Conservation (phyloP, 1,139 yeast species). For the Saccharomyces uvarum region DNA sequence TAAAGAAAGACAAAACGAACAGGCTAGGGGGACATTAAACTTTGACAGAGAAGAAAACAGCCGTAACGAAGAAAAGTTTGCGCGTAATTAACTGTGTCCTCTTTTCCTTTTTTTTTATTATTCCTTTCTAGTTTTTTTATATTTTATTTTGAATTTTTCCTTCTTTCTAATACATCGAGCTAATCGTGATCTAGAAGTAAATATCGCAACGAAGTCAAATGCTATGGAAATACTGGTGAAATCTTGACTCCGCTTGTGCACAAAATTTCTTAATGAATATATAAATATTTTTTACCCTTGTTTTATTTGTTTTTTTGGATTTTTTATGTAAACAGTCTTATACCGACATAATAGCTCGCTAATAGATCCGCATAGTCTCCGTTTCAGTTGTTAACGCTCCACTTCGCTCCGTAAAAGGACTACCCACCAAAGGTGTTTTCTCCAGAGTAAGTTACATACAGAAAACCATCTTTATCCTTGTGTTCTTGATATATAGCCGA, state of each 20-base stretch:
- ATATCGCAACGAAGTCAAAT: neutral
- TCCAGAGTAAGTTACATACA: slow-evolving; percentile 85
- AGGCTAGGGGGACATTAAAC: neutral
- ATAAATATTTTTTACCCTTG: neutral
- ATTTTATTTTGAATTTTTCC: neutral
- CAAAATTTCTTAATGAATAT: neutral
- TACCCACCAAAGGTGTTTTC: slow-evolving; percentile 66
- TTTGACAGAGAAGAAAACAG: neutral
- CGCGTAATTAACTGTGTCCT: neutral
- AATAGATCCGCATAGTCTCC: neutral
- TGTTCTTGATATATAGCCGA: slow-evolving; percentile 91
- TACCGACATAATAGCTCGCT: neutral
- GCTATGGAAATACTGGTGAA: neutral
- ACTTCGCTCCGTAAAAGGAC: neutral
- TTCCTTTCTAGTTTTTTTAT: neutral
- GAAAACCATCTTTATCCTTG: slow-evolving; percentile 94
- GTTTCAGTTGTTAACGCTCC: neutral
- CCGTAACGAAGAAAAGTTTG: neutral
- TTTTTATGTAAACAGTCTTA: neutral
- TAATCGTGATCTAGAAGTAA: neutral
- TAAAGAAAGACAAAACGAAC: neutral
- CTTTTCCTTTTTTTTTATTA: neutral
- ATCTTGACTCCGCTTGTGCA: neutral
- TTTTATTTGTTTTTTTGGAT: neutral
- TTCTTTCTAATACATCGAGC: neutral